A percentile compares a stretch with the other conserved stretches of the same genome.
These are phyloP conservation scores for Phycomyces blakesleeanus DNA, from an alignment of 192 early-diverging fungal genomes.

Conservation along the genomic window DNA sequence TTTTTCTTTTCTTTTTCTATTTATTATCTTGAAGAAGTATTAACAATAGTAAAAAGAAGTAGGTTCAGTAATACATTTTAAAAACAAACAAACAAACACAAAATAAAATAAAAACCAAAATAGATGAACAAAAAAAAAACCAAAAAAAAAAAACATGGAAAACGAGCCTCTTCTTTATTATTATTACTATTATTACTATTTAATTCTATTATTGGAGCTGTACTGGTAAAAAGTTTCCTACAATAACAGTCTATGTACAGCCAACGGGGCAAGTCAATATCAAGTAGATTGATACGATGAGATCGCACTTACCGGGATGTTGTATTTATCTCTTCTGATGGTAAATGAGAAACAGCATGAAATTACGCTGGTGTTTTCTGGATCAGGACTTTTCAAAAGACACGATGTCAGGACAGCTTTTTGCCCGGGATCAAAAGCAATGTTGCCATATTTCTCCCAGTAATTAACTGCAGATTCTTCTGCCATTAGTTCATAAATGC, in stretches of 20 bases:
- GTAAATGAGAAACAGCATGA: slow-evolving; percentile 96
- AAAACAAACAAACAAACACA: background rate
- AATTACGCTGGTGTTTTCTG: slow-evolving; percentile 47
- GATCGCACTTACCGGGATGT: slow-evolving; percentile 55
- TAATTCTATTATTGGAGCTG: slow-evolving; percentile 27
- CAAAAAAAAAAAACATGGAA: no score
- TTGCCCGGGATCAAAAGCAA: slow-evolving; percentile 94
- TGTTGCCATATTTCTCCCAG: slow-evolving; percentile 97
- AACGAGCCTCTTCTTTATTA: no score
- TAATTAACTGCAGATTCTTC: slow-evolving; percentile 94
- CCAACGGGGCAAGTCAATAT: background rate
- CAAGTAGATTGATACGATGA: background rate
- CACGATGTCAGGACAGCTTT: slow-evolving; percentile 95
- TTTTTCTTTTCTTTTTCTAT: background rate
- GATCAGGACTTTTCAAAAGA: slow-evolving; percentile 61
- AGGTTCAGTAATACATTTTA: background rate
- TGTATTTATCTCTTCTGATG: slow-evolving; percentile 90
- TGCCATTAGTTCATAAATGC: slow-evolving; percentile 63
- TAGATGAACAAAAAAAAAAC: no score
- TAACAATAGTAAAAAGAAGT: no score
- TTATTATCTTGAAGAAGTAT: no score
- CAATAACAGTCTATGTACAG: slow-evolving; percentile 46
- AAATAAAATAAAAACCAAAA: no score
- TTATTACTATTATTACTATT: background rate
- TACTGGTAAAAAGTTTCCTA: slow-evolving; percentile 69